phyloP scores from a whole-genome alignment of 805 yeast species.

The Metschnikowia corniflorae region DNA sequence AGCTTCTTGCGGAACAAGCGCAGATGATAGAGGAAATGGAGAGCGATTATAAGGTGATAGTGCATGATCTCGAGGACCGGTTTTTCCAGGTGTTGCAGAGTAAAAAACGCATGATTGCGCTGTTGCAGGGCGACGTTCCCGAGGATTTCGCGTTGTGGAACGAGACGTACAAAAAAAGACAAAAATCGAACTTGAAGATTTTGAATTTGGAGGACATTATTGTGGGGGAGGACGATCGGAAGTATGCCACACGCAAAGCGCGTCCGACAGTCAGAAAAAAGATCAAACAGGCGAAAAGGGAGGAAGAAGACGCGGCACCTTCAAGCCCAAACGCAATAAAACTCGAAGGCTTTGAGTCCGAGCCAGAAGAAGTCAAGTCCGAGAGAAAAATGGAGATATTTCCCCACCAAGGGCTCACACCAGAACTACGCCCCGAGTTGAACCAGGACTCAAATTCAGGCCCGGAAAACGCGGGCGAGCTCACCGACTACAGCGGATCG shows the following conservation, averaged over 20 bases:
- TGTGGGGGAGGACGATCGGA: constrained; percentile 9
- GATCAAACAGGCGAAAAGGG: no score
- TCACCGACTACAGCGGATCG: constrained; percentile 4
- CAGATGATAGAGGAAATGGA: constrained; percentile 13
- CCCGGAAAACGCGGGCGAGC: constrained; percentile 1
- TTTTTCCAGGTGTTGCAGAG: constrained; percentile 17
- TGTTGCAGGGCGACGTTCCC: constrained; percentile 12
- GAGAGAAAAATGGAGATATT: background rate
- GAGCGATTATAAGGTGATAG: constrained; percentile 14
- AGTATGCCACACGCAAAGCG: constrained; percentile 6
- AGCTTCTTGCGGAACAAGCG: constrained; percentile 7
- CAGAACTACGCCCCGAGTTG: no score
- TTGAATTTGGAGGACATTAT: constrained; percentile 16
- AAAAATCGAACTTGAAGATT: constrained; percentile 15
- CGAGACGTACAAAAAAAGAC: constrained; percentile 10
- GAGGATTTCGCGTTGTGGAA: constrained; percentile 12
- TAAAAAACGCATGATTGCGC: constrained; percentile 13
- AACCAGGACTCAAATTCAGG: no score
- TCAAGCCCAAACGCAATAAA: no score
- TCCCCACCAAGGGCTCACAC: no score
- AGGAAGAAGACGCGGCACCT: no score
- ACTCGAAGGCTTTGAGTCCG: no score
- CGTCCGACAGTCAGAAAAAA: no score
- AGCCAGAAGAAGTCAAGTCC: no score
- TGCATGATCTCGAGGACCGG: constrained; percentile 18